Evolutionary conservation across 768 basidiomycete genomes (phyloP), one percentile per base, ranked within the genome.

Genomic region (Paxillus involutus): DNA sequence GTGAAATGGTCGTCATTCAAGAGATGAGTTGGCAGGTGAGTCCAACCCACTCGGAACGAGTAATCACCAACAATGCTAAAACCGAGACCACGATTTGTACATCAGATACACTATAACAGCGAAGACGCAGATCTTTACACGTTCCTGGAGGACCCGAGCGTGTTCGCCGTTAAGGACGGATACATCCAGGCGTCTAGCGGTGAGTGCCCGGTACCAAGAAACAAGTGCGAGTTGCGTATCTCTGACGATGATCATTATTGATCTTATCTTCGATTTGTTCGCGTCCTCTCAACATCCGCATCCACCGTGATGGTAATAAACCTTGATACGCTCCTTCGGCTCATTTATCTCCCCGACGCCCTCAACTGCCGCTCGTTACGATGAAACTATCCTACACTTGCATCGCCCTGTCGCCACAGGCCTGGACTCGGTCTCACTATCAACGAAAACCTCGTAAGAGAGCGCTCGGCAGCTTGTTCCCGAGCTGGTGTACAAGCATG

Each of bases 71-170:
- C 44, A 30, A 21, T 21, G 1, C 21, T 21, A 21, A 21, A 21
- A 21, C 21, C 3, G 21, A 21, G 21, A 21, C 21, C 21, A 21
- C 21, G 21, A 21, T 21, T 3, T 21, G 21, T 24, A 17, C 36
- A 37, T 40, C 21, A 84, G 82, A 85, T 87, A 45, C 83, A 87
- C 63, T 87, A 85, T 69, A 86, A 88, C 67, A 66, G 74, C 37
- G 77, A 75, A 37, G 59, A 61, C n/a, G 80, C 80, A 21, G 86
- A 89, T 63, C 73, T 87, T 12, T 75, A 80, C 59, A 86, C 84
- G 1, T 87, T 85, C 68, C 65, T 88, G 41, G 61, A 62, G 24
- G 75, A 83, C 56, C 73, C 81, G 5, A 65, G 70, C 3, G 77
- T 86, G 2, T 85, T 86, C 59, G 65, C 73, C 5, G 77, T 86